Evolutionary conservation across 306 rosid species (phyloP).

Genomic region (Alnus glutinosa): DNA sequence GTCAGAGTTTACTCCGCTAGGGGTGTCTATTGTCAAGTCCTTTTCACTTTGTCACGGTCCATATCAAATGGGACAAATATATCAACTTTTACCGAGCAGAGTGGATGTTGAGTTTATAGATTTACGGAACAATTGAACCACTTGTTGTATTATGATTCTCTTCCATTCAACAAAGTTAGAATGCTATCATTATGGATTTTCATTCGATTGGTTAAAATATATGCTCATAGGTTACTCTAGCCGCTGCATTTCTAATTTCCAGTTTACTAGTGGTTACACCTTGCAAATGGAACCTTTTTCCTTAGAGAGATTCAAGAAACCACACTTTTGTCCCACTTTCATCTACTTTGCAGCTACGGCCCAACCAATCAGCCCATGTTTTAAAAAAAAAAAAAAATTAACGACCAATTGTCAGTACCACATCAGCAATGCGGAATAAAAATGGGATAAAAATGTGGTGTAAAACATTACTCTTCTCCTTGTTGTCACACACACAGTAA

Average conservation of each 20-base stretch:
- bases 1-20: background rate
- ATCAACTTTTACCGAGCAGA: background rate
- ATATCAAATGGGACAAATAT: background rate
- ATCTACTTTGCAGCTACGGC: no score
- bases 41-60: background rate
- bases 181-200: background rate
- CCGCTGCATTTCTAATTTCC: background rate
- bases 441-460: no score
- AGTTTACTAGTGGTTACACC: background rate
- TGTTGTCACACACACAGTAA: no score
- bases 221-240: background rate
- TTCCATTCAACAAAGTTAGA: background rate
- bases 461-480: no score
- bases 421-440: no score
- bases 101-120: background rate
- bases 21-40: background rate
- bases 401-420: no score
- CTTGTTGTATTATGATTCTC: background rate
- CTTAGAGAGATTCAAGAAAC: no score
- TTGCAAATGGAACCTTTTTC: no score
- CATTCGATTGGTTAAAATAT: background rate
- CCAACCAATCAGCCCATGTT: no score
- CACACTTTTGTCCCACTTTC: no score
- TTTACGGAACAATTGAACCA: background rate
- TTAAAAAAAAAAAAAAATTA: no score